Conservation (phyloP, 1,284 basidiomycete species). For the Meripilus lineatus region DNA sequence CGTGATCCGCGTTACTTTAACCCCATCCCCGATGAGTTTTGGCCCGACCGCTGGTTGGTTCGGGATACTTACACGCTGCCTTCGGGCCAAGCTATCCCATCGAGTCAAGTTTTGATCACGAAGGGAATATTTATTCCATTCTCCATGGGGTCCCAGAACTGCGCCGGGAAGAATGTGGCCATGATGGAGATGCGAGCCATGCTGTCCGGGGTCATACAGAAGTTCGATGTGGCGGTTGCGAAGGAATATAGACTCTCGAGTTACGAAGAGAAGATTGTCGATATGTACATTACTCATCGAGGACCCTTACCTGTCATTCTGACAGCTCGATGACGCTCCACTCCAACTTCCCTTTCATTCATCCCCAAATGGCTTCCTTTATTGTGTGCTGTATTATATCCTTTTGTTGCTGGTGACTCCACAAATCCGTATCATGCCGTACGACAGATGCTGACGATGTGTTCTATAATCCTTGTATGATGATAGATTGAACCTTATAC, state of each 20-base stretch:
- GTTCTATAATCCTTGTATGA: too few relatives aligned
- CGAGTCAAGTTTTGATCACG: slow-evolving; percentile 6
- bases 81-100: slow-evolving; percentile 3
- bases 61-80: slow-evolving; percentile 7
- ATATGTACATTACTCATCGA: slow-evolving; percentile 12
- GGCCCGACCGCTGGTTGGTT: slow-evolving; percentile 39
- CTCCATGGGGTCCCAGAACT: slow-evolving; percentile 16
- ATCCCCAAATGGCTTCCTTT: background rate
- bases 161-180: slow-evolving; percentile 23
- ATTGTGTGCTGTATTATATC: too few relatives aligned
- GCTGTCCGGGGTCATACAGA: slow-evolving; percentile 14
- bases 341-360: background rate
- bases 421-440: too few relatives aligned
- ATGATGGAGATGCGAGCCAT: slow-evolving; percentile 19
- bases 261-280: slow-evolving; percentile 16
- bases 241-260: slow-evolving; percentile 9
- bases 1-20: slow-evolving; percentile 37
- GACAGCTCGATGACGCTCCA: background rate
- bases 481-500: too few relatives aligned
- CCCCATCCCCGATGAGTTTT: slow-evolving; percentile 34
- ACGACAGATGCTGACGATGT: too few relatives aligned
- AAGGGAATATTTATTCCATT: slow-evolving; percentile 17
- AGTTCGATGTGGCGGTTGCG: slow-evolving; percentile 14
- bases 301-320: slow-evolving; percentile 14
- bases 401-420: too few relatives aligned